Conservation (phyloP, 78 protist species). For the Dictyostelium discoideum region DNA sequence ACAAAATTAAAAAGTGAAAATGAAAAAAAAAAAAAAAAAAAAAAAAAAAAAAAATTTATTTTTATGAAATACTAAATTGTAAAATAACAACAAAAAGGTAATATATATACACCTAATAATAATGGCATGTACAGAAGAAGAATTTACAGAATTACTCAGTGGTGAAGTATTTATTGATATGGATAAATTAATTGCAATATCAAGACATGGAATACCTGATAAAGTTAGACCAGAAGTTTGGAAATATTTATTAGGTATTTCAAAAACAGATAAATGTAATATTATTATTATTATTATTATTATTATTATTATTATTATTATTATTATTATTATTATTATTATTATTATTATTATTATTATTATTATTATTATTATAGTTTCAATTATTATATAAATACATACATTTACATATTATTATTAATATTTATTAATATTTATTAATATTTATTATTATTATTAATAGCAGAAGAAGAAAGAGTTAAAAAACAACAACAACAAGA, state of each 20-base stretch:
- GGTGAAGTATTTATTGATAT: constrained; percentile 78
- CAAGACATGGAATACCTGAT: constrained; percentile 82
- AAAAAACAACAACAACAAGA: constrained; percentile 79
- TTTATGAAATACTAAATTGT: neutral
- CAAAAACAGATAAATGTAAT: constrained; percentile 76
- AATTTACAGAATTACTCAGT: constrained; percentile 60
- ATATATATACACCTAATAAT: neutral
- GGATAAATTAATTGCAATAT: constrained; percentile 67
- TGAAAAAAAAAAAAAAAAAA: too few relatives aligned
- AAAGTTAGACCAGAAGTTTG: constrained; percentile 83
- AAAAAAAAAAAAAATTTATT: neutral
- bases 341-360: too few relatives aligned
- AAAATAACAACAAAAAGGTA: neutral
- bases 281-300: too few relatives aligned
- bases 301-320: too few relatives aligned
- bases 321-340: too few relatives aligned
- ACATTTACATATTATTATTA: too few relatives aligned
- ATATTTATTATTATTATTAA: too few relatives aligned
- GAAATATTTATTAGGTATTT: constrained; percentile 78
- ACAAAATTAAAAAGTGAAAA: too few relatives aligned
- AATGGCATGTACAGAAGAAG: constrained; percentile 82
- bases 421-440: too few relatives aligned
- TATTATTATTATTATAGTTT: too few relatives aligned
- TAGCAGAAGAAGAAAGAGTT: constrained; percentile 76
- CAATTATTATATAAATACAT: too few relatives aligned